A percentile compares a stretch with the other conserved stretches of the same genome.
Evolutionary conservation across 139 green algal species (phyloP).

Genomic region (Coccomyxa sp.): DNA sequence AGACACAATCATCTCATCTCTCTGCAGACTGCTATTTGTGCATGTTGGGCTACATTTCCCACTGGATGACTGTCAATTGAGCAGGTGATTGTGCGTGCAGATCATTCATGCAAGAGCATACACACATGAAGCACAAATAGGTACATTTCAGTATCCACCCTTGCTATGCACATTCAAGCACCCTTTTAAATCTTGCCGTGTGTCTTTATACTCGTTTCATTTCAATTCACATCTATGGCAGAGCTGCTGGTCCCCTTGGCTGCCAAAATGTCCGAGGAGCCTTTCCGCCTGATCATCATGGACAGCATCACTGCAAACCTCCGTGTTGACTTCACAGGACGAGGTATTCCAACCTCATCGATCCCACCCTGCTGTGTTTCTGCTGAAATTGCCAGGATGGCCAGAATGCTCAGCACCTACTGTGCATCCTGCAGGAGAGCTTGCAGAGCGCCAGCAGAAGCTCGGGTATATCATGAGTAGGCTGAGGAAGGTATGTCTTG

Average conservation of each 20-base stretch:
- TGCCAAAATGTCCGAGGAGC: constrained; percentile 67
- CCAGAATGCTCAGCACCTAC: not conserved
- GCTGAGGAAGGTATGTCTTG: constrained; percentile 61
- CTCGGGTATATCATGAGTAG: constrained; percentile 64
- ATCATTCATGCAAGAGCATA: constrained; percentile 68
- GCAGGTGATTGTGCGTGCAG: constrained; percentile 21
- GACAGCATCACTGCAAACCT: constrained; percentile 85
- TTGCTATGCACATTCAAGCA: not conserved
- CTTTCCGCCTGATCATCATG: constrained; percentile 81
- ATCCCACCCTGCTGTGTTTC: too few species aligned
- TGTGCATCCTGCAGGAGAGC: constrained; percentile 11
- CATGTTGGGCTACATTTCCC: too few species aligned
- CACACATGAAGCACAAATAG: constrained; percentile 80
- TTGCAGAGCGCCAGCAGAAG: constrained; percentile 75
- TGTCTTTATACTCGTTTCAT: too few species aligned
- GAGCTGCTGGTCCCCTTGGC: constrained; percentile 60
- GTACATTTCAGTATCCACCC: not conserved
- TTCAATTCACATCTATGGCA: not conserved
- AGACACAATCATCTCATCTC: not conserved
- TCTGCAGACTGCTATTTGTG: too few species aligned
- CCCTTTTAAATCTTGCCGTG: not conserved
- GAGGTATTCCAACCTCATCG: constrained; percentile 25
- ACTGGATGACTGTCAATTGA: not conserved
- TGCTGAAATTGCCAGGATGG: too few species aligned
- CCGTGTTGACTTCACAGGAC: constrained; percentile 79